Evolutionary conservation across 2,329 filamentous ascomycete genomes (phyloP), one percentile per base, ranked within the genome.

Genomic region (Nannizziopsis arthrosporioides): DNA sequence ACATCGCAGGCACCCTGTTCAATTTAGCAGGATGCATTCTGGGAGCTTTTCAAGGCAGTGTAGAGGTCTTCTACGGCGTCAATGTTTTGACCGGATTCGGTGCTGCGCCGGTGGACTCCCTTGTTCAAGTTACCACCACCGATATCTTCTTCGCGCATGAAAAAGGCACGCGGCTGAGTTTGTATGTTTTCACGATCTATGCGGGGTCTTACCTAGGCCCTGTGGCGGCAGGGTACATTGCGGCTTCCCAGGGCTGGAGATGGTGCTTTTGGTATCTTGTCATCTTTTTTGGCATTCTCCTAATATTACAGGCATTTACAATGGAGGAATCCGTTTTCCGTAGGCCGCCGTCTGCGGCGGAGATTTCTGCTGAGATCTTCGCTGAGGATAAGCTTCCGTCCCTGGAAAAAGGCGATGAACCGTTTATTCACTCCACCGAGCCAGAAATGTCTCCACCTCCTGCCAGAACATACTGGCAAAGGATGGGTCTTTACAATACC

Each of bases 281-380:
- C 14, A 69, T 72, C 42, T 57, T 72, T 30, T 59, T 72, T 18
- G 63, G 63, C 2, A 48, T 59, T 7, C 59, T 61, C 5, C 47
- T 73, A 0, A 55, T 79, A 15, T 67, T 77, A 52, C 61, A 74
- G 1, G 77, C 77, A 61, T 74, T 80, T 54, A 72, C 74, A 57
- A 73, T 78, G 68, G 77, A 80, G 58, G 77, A 81, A 59, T 78
- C 77, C 5, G 79, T 74, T 57, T 78, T 73, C 57, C 59, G 64
- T 42, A 67, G 72, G 31, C 45, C 45, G 3, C 36, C 40, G 10
- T 15, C 48, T 2, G 17, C 51, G 8, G 34, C 30, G n/a, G 51
- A 48, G 7, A 46, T 46, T 5, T 34, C 36, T 32, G 37, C 43
- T 11, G 38, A 46, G 17, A 31, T 39, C 11, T 18, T 42, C 37